phyloP scores from a whole-genome alignment of 2,329 filamentous ascomycete species.

The Fusarium coicis region DNA sequence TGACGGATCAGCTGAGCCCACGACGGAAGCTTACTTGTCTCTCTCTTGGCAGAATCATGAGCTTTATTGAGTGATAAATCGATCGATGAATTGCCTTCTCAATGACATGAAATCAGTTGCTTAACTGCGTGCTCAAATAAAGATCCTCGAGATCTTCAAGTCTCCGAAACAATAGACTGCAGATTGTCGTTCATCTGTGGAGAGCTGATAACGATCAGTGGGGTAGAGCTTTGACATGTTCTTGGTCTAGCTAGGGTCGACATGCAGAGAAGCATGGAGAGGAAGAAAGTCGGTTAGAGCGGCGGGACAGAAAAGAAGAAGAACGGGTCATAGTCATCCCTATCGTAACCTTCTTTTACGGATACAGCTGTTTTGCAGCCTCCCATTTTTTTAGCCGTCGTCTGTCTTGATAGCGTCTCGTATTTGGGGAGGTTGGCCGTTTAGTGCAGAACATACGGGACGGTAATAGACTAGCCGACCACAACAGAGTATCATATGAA shows the following conservation, averaged over 20 bases:
- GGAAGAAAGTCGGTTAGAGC: not conserved
- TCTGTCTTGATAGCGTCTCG: not conserved
- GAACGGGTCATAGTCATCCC: not conserved
- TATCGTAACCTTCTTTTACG: not conserved
- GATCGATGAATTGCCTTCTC: not conserved
- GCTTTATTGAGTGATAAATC: not conserved
- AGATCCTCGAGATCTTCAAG: slow-evolving; percentile 20
- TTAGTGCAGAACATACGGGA: not conserved
- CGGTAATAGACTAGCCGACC: not conserved
- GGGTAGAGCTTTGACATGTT: not conserved
- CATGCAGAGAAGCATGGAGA: not conserved
- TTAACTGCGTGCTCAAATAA: not conserved
- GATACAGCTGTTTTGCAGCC: not conserved
- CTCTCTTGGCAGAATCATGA: not conserved
- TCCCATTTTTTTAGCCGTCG: not conserved
- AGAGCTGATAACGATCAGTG: not conserved
- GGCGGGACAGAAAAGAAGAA: not conserved
- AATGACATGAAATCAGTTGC: slow-evolving; percentile 8
- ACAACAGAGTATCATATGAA: not conserved
- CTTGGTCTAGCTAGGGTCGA: not conserved
- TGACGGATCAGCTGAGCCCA: slow-evolving; percentile 27
- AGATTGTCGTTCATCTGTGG: not conserved
- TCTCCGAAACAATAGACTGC: slow-evolving; percentile 10
- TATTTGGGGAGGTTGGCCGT: slow-evolving; percentile 2
- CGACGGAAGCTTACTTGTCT: not conserved